Conservation (phyloP, 2,329 filamentous ascomycete species). For the Ophiostoma ips region DNA sequence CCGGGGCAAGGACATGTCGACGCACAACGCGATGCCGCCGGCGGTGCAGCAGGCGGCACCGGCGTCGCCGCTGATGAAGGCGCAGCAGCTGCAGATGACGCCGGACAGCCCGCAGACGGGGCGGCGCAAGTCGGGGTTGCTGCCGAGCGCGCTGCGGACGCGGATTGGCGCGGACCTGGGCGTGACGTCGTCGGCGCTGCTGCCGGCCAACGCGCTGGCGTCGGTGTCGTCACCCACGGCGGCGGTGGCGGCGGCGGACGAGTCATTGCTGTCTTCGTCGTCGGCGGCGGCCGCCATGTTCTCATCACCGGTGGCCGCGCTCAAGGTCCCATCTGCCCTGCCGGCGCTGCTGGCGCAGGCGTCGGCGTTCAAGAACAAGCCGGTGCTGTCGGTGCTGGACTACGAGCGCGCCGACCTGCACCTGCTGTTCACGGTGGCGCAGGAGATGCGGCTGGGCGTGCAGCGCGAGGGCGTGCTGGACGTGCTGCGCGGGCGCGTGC, state of each 20-base stretch:
- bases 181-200: constrained; percentile 11
- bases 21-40: constrained; percentile 39
- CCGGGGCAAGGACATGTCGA: constrained; percentile 63
- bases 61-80: constrained; percentile 45
- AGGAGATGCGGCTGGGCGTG: constrained; percentile 93
- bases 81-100: constrained; percentile 21
- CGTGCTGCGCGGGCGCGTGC: constrained; percentile 69
- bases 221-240: constrained; percentile 15
- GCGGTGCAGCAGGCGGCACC: constrained; percentile 23
- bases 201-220: neutral
- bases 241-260: constrained; percentile 24
- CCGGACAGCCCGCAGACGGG: constrained; percentile 12
- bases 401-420: constrained; percentile 82
- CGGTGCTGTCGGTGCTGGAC: constrained; percentile 84
- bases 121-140: constrained; percentile 20
- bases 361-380: constrained; percentile 77
- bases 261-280: too few species aligned
- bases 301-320: neutral
- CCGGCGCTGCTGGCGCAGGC: constrained; percentile 56
- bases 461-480: constrained; percentile 84
- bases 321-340: constrained; percentile 25
- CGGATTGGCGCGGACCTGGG: constrained; percentile 9
- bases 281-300: neutral
- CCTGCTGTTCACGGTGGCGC: constrained; percentile 85
- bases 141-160: constrained; percentile 21